These are phyloP conservation scores for Boletus vermiculosoides DNA, from an alignment of 768 basidiomycete genomes.

Conservation along the genomic window DNA sequence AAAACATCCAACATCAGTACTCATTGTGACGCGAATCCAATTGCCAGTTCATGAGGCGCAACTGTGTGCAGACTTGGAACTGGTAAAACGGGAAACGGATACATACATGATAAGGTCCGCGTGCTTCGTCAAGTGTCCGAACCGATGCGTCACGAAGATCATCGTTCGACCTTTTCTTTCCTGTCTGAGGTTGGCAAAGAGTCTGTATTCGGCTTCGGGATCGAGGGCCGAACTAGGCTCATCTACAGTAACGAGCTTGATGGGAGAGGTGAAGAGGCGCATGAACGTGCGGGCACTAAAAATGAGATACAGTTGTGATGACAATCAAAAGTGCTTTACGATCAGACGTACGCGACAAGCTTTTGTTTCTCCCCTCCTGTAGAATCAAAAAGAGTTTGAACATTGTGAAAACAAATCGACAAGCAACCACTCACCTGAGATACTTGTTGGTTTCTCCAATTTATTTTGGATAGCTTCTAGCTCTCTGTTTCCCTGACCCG, in stretches of 20 bases:
- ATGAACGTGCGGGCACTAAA: conserved; percentile 40
- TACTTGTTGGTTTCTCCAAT: conserved; percentile 16
- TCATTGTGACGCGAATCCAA: neutral
- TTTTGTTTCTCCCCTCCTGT: conserved; percentile 34
- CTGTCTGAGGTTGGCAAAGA: conserved; percentile 30
- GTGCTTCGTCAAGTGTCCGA: conserved; percentile 37
- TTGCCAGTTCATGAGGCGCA: neutral
- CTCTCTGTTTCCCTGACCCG: conserved; percentile 11
- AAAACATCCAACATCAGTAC: neutral
- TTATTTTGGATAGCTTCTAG: conserved; percentile 17
- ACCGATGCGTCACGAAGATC: conserved; percentile 43
- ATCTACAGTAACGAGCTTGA: conserved; percentile 35
- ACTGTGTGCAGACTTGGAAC: neutral
- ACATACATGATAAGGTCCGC: conserved; percentile 40
- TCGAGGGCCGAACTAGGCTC: conserved; percentile 42
- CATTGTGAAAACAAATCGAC: neutral
- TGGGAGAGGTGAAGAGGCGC: conserved; percentile 33
- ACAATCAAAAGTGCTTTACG: neutral
- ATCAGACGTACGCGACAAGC: conserved; percentile 24
- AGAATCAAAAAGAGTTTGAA: no score
- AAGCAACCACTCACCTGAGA: conserved; percentile 24
- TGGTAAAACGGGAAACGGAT: neutral
- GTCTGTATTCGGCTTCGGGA: conserved; percentile 34
- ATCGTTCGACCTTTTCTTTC: conserved; percentile 36
- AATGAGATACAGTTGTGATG: neutral